Evolutionary conservation across 108 stramenopile genomes (phyloP), one percentile per base, ranked within the genome.

Genomic region (Parietichytrium sp.): DNA sequence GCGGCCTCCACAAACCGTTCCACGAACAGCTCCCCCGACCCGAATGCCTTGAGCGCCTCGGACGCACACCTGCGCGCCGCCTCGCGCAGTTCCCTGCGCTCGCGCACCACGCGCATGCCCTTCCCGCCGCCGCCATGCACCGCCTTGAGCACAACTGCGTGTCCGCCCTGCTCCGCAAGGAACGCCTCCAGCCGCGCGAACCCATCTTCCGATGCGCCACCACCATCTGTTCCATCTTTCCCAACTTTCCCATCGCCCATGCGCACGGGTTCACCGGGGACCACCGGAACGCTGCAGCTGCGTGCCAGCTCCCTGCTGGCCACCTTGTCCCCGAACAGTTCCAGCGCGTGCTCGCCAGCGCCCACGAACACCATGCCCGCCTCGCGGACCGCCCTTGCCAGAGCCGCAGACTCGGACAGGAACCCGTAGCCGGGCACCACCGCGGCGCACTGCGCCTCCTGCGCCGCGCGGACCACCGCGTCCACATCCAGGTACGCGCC

Each of bases 81-180:
- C 10, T 81, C 54, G 51, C 90, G 87, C 26, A 95, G 55, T 27
- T 95, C 93, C 29, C 79, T 52, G 3, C 79, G 80, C 4, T 82
- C 86, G 15, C 87, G 87, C 36, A 96, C 95, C 51, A 98, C 89
- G 25, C 97, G 93, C 89, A 98, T 98, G 52, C 97, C 97, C 48
- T 92, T 85, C n/a, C 96, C 96, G 15, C 97, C 96, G 25, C 96
- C 96, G 18, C 96, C 96, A 93, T 94, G 93, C 18, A 89, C 92
- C 8, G 96, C 97, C 92, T 98, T 98, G 82, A 96, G 93, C 87
- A 98, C 97, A 36, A 97, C 94, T 15, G 97, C 96, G 81, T 95
- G 94, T 80, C 96, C 94, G 15, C 80, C 87, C 1, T 92, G 90
- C 29, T 87, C 92, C 47, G 90, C 92, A 84, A 90, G 94, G 48